Evolutionary conservation across 2,329 filamentous ascomycete species (phyloP), one percentile per base, ranked within the genome.

Genomic region (Dryadomyces quercivorus): DNA sequence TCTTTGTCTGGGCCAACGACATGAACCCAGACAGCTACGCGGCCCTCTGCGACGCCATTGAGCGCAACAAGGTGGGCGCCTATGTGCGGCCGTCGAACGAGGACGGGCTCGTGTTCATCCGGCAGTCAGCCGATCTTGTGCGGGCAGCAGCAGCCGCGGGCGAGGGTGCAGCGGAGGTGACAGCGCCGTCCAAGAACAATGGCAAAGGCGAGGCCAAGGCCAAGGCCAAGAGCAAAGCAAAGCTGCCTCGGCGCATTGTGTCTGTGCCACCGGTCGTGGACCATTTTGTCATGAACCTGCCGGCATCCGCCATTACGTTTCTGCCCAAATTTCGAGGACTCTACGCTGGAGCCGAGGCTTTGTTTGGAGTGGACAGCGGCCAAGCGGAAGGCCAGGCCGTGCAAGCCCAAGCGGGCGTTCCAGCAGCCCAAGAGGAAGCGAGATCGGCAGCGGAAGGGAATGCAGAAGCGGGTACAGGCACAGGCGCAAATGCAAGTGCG

Each of bases 201-300:
- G 38, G 12, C 45, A 52, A 16, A 31, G 50, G 26, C 53, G 53
- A 36, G 36, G 22, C 43, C 26, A 16, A 8, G 16, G 16, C 31
- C 40, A 31, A 42, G 38, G 15, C 34, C 22, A 51, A 67, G 64
- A 47, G 46, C 22, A 49, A 49, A 36, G 18, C 18, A 63, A 58
- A 22, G 21, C 12, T 22, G 18, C 31, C 46, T 9, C 52, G 46
- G 15, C 53, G 43, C 12, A 13, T 50, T 12, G 31, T 81, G 31
- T 71, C 74, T 12, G 75, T 90, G 48, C 92, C 92, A 2, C 76
- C 77, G 2, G 84, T 84, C 42, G 88, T 97, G 66, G 78, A 83
- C n/a, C 93, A 97, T 72, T 98, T 91, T 67, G 86, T 97, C 60
- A 96, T 98, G 88, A 98, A 98, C 70, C 84, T 98, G 16, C 93